Conservation (phyloP, 2,329 filamentous ascomycete species). For the Fusarium keratoplasticum region DNA sequence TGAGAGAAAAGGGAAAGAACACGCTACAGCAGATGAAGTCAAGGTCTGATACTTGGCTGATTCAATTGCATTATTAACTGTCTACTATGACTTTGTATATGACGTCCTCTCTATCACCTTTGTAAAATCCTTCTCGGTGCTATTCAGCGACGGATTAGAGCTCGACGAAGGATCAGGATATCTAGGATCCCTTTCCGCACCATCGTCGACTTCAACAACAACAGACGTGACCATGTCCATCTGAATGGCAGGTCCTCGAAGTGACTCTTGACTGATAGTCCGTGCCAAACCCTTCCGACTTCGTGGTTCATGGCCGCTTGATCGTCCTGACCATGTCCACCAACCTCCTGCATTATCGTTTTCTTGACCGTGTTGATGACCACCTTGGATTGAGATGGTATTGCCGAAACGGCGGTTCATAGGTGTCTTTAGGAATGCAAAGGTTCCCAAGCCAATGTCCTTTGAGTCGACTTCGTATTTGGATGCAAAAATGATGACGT, state of each 20-base stretch:
- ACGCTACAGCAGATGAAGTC: background rate
- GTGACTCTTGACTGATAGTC: slow-evolving; percentile 48
- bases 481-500: slow-evolving; percentile 62
- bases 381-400: slow-evolving; percentile 53
- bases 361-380: slow-evolving; percentile 26
- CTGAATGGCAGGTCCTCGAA: slow-evolving; percentile 55
- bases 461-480: slow-evolving; percentile 52
- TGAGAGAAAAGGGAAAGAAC: background rate
- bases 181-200: slow-evolving; percentile 40
- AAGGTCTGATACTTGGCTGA: background rate
- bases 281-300: slow-evolving; percentile 24
- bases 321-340: slow-evolving; percentile 43
- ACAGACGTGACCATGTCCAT: slow-evolving; percentile 58
- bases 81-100: slow-evolving; percentile 5
- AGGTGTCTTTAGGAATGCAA: slow-evolving; percentile 61
- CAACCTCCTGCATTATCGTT: slow-evolving; percentile 37
- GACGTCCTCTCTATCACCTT: slow-evolving; percentile 12
- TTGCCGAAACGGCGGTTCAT: slow-evolving; percentile 55
- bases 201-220: slow-evolving; percentile 53
- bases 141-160: slow-evolving; percentile 43
- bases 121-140: slow-evolving; percentile 42
- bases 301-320: slow-evolving; percentile 9
- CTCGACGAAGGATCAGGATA: slow-evolving; percentile 41
- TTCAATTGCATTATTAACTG: background rate
- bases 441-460: slow-evolving; percentile 63